These are phyloP conservation scores for Calonectria hongkongensis DNA, from an alignment of 2,329 filamentous ascomycete species.

Conservation along the genomic window DNA sequence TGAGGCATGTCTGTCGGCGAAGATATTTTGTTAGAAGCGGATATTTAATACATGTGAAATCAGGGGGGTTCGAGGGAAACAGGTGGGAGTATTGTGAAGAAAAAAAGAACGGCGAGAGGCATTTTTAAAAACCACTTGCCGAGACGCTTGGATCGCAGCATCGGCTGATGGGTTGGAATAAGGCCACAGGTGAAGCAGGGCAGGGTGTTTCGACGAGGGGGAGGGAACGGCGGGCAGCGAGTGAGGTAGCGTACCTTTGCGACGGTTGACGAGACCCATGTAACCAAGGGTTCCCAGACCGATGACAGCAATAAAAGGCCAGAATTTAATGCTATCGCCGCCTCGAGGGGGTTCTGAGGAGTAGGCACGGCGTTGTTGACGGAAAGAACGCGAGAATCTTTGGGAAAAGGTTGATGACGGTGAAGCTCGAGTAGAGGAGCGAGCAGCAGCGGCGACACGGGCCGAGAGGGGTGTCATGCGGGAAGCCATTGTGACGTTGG, in stretches of 20 bases:
- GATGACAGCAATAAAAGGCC: slow-evolving; percentile 73
- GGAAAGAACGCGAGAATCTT: slow-evolving; percentile 41
- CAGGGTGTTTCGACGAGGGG: slow-evolving; percentile 24
- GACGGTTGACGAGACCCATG: slow-evolving; percentile 69
- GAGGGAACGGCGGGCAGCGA: slow-evolving; percentile 31
- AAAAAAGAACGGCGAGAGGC: slow-evolving; percentile 26
- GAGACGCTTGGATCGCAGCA: slow-evolving; percentile 39
- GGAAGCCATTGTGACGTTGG: slow-evolving; percentile 56
- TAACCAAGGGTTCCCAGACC: slow-evolving; percentile 69
- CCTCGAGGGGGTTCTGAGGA: slow-evolving; percentile 64
- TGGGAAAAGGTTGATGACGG: slow-evolving; percentile 39
- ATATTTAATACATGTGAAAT: slow-evolving; percentile 24
- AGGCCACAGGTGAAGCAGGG: slow-evolving; percentile 31
- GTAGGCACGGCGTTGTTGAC: slow-evolving; percentile 61
- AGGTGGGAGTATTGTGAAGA: slow-evolving; percentile 13
- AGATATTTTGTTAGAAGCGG: slow-evolving; percentile 28
- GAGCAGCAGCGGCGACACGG: slow-evolving; percentile 52
- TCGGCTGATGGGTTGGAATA: slow-evolving; percentile 38
- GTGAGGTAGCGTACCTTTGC: slow-evolving; percentile 64
- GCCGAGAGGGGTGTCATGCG: slow-evolving; percentile 55
- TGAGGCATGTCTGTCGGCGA: slow-evolving; percentile 40
- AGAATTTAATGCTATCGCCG: slow-evolving; percentile 70
- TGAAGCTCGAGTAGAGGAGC: slow-evolving; percentile 43
- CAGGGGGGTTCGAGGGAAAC: slow-evolving; percentile 27
- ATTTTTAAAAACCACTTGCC: slow-evolving; percentile 26